Evolutionary conservation across 257 asterid species (phyloP).

Genomic region (Haberlea rhodopensis): DNA sequence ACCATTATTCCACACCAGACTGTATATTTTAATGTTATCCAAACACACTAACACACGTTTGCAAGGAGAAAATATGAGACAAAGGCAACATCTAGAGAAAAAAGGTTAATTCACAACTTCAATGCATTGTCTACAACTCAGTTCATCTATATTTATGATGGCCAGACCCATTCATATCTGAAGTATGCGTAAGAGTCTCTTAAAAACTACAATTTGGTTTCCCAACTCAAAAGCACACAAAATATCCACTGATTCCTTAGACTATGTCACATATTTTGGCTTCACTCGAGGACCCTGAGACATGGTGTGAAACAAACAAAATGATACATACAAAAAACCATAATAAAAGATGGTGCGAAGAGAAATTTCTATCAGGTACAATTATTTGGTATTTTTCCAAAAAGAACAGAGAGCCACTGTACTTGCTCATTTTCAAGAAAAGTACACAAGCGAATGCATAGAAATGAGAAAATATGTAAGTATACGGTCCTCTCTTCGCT

Average conservation of each 20-base stretch:
- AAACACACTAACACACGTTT: conserved; percentile 16
- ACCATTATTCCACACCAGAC: too few relatives aligned
- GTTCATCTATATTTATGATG: conserved; percentile 2
- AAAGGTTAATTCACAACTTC: conserved; percentile 14
- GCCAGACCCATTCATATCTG: neutral
- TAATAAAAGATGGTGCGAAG: neutral
- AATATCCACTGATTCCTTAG: neutral
- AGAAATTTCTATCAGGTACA: neutral
- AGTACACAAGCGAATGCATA: too few relatives aligned
- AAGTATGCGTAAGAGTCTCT: neutral
- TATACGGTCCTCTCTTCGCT: too few relatives aligned
- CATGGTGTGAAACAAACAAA: neutral
- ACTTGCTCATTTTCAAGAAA: too few relatives aligned
- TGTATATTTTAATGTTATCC: too few relatives aligned
- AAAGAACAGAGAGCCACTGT: neutral
- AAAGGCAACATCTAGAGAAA: neutral
- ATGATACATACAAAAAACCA: neutral
- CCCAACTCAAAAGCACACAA: neutral
- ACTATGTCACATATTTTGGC: neutral
- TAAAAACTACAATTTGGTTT: neutral
- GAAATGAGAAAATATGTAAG: too few relatives aligned
- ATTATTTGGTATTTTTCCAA: neutral
- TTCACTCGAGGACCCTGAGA: neutral
- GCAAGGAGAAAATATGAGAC: conserved; percentile 26
- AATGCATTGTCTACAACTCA: neutral